Evolutionary conservation across 306 rosid genomes (phyloP), one percentile per base, ranked within the genome.

Genomic region (Notholithocarpus densiflorus): DNA sequence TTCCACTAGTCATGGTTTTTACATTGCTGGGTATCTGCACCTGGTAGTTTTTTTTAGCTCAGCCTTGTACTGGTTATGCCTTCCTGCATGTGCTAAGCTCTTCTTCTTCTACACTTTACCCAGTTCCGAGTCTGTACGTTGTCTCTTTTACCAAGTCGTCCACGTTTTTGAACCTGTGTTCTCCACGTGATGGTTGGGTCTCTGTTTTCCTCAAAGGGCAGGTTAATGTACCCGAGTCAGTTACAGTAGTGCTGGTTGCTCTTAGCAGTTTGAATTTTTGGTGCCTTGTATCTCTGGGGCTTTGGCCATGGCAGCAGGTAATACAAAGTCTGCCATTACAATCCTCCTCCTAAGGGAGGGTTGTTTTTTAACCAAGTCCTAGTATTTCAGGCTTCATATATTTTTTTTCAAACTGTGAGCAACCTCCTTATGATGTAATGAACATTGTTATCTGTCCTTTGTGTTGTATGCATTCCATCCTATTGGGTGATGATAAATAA

Each of bases 301-400:
- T 87, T 91, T 82, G 98, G 99, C 88, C 76, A 61, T 87, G 97
- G 90, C 94, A 89, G 96, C 85, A 18, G 64, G 81, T 88, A 83
- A 76, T 87, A 64, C 80, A 81, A 71, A 3, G 88, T 86, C 92
- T 94, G 97, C 90, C 93, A 77, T 77, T 73, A 93, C 93, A 83
- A 72, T 75, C 90, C 81, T 81, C 66, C 78, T 73, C 79, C 61
- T 65, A 73, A 7, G 1, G 75, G 86, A 73, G 75, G 91, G 78
- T 87, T 84, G 87, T 87, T 91, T 94, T 94, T 40, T 31, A 32
- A 75, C 94, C 92, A 82, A 79, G 77, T 71, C 88, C 93, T 77
- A 0, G 68, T 84, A 89, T 90, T 90, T 87, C 8, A 79, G 94
- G 97, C 85, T 5, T 85, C 90, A 48, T 70, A 1, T 37, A 0